phyloP scores from a whole-genome alignment of 1,284 basidiomycete species.

The Golubevia pallescens region DNA sequence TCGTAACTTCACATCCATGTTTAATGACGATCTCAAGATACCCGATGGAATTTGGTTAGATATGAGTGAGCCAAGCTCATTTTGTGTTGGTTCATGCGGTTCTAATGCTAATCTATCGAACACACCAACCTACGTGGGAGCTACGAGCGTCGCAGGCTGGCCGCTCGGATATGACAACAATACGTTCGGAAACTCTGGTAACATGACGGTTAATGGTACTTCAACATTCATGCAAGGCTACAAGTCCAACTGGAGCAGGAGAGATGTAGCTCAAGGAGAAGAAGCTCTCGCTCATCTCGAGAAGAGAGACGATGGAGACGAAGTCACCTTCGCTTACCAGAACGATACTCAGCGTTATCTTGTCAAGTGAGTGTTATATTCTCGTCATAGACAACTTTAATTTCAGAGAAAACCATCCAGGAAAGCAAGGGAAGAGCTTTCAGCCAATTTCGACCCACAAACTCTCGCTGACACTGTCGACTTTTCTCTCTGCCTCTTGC shows the following conservation, averaged over 20 bases:
- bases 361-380: no score
- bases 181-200: slow-evolving; percentile 73
- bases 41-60: slow-evolving; percentile 49
- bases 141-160: slow-evolving; percentile 32
- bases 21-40: no score
- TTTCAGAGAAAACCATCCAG: no score
- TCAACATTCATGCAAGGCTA: slow-evolving; percentile 20
- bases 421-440: no score
- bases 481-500: no score
- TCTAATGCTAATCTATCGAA: slow-evolving; percentile 12
- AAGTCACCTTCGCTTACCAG: slow-evolving; percentile 23
- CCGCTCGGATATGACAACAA: slow-evolving; percentile 71
- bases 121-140: slow-evolving; percentile 66
- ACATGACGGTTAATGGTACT: slow-evolving; percentile 74
- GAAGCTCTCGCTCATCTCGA: slow-evolving; percentile 2
- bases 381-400: no score
- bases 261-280: slow-evolving; percentile 3
- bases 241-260: no score
- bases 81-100: slow-evolving; percentile 19
- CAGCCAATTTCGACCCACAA: no score
- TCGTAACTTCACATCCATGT: slow-evolving; percentile 31
- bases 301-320: slow-evolving; percentile 14
- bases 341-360: slow-evolving; percentile 30
- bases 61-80: slow-evolving; percentile 42
- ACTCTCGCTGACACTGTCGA: no score